Base-by-base conservation (phyloP, 495 filamentous ascomycete genomes). In the Mycothermus thermophilus region DNA sequence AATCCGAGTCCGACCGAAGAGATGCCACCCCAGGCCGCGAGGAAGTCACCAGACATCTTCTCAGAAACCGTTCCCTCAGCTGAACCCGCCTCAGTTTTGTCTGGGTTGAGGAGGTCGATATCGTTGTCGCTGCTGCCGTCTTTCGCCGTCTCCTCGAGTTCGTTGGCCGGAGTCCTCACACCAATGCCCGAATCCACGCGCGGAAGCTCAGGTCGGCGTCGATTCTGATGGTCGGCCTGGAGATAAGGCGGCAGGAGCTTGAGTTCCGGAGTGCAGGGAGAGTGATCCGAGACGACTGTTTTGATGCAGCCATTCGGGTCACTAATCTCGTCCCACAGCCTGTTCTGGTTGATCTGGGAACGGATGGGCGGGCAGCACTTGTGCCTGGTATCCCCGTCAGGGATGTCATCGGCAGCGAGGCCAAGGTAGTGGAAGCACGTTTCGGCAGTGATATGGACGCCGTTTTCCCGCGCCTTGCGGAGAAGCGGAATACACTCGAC, bases 281-380 rank as follows among this genome's bases (percentile, higher is more conserved):
- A 88, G 64, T 97, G 90, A 50, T 97, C 90, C 1, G 81, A 88
- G n/a, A 97, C 90, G 15, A 97, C 73, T 0, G 90, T 96, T 54
- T 79, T 73, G 56, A 97, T 87, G 47, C 92, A 82, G 26, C 79
- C 76, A 46, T 86, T 74, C 0, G 67, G 62, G 38, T 69, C 63
- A 34, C 69, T 61, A 6, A 95, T 58, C 50, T 93, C 87, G 5
- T 71, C 71, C 90, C 90, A 97, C 2, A 97, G 71, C 17, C 73
- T 72, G 44, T 94, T 80, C 44, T 88, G 85, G 64, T 97, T 97
- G 12, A 69, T 50, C 42, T 80, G 71, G 17, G 70, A 72, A 15
- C 90, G 81, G 55, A 97, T 96, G 0, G 90, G 90, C 8, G 90
- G 90, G 55, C 90, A 97, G 67, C 90, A 97, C 59, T 97, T 97